Conservation (phyloP, 2,329 filamentous ascomycete genomes). For the Monosporascus sp. region DNA sequence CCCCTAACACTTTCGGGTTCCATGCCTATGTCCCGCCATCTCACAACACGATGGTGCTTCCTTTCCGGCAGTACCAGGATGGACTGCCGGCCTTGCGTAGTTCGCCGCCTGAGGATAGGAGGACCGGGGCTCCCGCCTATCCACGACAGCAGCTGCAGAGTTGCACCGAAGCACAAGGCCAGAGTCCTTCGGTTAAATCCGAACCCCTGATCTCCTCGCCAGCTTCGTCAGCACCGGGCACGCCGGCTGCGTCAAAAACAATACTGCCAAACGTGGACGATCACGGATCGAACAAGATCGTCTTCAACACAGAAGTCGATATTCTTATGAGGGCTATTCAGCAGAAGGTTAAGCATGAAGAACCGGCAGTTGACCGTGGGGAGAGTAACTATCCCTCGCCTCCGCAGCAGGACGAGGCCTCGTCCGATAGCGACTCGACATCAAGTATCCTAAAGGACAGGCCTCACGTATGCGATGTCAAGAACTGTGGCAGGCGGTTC, state of each 20-base stretch:
- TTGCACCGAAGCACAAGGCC: constrained; percentile 20
- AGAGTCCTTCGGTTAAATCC: constrained; percentile 30
- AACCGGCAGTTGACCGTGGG: constrained; percentile 17
- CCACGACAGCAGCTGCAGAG: background rate
- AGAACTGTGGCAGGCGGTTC: constrained; percentile 76
- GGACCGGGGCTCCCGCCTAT: background rate
- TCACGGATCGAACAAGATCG: constrained; percentile 44
- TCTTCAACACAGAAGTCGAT: constrained; percentile 80
- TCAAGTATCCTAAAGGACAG: constrained; percentile 41
- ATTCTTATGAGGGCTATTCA: constrained; percentile 87
- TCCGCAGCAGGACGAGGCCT: constrained; percentile 21
- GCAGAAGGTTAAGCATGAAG: constrained; percentile 24
- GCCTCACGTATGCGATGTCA: constrained; percentile 67
- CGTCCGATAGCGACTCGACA: constrained; percentile 8
- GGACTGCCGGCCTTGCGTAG: constrained; percentile 21
- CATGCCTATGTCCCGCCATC: constrained; percentile 32
- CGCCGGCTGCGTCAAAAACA: constrained; percentile 28
- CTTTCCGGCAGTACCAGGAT: constrained; percentile 23
- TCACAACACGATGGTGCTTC: constrained; percentile 16
- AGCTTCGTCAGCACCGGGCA: constrained; percentile 6
- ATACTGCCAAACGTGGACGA: constrained; percentile 42
- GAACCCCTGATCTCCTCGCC: constrained; percentile 21
- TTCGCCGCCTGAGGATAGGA: background rate
- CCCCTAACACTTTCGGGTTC: constrained; percentile 39
- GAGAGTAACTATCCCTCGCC: constrained; percentile 28